phyloP scores from a whole-genome alignment of 257 asterid genomes.

The Penstemon barbatus region DNA sequence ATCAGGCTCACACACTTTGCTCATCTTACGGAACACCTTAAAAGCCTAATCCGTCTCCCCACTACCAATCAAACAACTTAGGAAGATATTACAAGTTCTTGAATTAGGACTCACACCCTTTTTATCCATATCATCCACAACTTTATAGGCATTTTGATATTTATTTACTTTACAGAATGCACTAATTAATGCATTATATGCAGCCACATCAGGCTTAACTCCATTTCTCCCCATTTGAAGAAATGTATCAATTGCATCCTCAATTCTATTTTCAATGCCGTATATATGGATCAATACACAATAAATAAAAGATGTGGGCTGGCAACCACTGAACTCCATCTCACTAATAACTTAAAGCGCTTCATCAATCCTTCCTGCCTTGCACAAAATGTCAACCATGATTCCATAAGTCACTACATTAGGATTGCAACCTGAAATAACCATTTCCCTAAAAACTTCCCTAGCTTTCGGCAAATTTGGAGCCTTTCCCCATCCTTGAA shows the following conservation, averaged over 20 bases:
- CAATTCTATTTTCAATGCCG: conserved; percentile 70
- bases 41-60: conserved; percentile 73
- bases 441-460: conserved; percentile 67
- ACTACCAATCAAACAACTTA: conserved; percentile 60
- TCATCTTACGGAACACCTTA: conserved; percentile 61
- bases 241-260: conserved; percentile 76
- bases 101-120: conserved; percentile 72
- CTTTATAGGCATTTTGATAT: conserved; percentile 62
- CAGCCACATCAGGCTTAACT: conserved; percentile 60
- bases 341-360: conserved; percentile 64
- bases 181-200: conserved; percentile 59
- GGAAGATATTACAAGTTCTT: conserved; percentile 67
- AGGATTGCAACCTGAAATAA: conserved; percentile 54
- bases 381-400: conserved; percentile 81
- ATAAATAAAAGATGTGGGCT: conserved; percentile 70
- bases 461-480: conserved; percentile 82
- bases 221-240: conserved; percentile 72
- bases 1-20: conserved; percentile 64
- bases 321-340: conserved; percentile 69
- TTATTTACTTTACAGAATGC: conserved; percentile 85
- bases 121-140: conserved; percentile 68
- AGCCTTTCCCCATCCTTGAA: conserved; percentile 89
- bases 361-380: conserved; percentile 74
- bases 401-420: conserved; percentile 83
- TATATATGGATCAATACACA: conserved; percentile 71